Base-by-base conservation (phyloP, 352 stramenopile species). In the Pythium sukuiense region DNA sequence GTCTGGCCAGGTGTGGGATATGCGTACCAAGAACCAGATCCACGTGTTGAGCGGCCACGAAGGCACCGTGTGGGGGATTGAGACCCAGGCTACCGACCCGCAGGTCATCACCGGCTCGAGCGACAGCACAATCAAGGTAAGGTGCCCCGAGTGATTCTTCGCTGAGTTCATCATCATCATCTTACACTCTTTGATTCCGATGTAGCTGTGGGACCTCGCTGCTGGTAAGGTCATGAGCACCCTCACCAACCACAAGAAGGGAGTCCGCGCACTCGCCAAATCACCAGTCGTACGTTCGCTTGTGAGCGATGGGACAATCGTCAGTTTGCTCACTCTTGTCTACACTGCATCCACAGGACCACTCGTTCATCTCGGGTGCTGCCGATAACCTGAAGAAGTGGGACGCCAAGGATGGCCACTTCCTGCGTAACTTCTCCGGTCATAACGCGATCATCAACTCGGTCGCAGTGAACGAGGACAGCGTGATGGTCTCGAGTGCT, bases 191-290 rank as follows among this genome's bases (percentile, higher is more conserved):
- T 35, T 35, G 5, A 5, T 35, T 5, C 32, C 32, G 45, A 29
- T 9, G 59, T 61, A 93, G 83, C 70, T 99, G 6, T 99, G 97
- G 97, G 98, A 99, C 79, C 80, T 99, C 35, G 95, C 95, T 6
- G 96, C 97, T 0, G 98, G 98, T 26, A 99, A 99, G 76, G 91
- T 96, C 49, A 98, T 99, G 85, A 97, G 95, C 26, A 99, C 97
- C 12, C 76, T 99, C 20, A 99, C 98, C n/a, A 98, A 99, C 80
- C 98, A 99, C 81, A 99, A 99, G 85, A 99, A 99, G 76, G 92
- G 89, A 20, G 82, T 99, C 18, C 88, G 98, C 9, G 87, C 96
- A 3, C 65, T 99, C 48, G 82, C 79, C 61, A 92, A 95, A 70
- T 95, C 95, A 26, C 91, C 89, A 14, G 90, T 83, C 24, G 84